Evolutionary conservation across 495 filamentous ascomycete genomes (phyloP).

Genomic region (Penicillium atrosanguineum): DNA sequence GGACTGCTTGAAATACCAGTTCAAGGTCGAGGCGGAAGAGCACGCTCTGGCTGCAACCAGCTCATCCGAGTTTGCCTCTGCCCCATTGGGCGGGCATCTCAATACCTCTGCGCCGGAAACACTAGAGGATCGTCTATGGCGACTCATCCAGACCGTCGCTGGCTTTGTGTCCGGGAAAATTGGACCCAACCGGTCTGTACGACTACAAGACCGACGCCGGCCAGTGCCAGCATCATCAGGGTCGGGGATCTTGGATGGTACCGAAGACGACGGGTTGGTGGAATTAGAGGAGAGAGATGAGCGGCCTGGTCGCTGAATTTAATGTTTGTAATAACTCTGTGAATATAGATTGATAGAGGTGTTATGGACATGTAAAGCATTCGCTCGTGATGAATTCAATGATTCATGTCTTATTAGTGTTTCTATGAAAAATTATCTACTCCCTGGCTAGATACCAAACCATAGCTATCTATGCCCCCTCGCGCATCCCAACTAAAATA

Average conservation of each 20-base stretch:
- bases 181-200: slow-evolving; percentile 14
- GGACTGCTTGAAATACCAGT: slow-evolving; percentile 96
- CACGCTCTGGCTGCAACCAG: slow-evolving; percentile 52
- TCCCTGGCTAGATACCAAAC: background rate
- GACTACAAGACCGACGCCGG: slow-evolving; percentile 47
- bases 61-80: slow-evolving; percentile 39
- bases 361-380: slow-evolving; percentile 9
- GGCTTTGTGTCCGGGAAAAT: slow-evolving; percentile 20
- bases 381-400: background rate
- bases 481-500: slow-evolving; percentile 83
- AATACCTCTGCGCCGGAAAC: slow-evolving; percentile 24
- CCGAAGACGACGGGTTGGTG: slow-evolving; percentile 61
- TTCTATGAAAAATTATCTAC: background rate
- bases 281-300: slow-evolving; percentile 57
- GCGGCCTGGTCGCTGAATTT: slow-evolving; percentile 6
- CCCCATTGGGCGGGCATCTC: slow-evolving; percentile 32
- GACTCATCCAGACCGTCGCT: slow-evolving; percentile 53
- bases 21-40: slow-evolving; percentile 91
- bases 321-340: slow-evolving; percentile 6
- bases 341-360: slow-evolving; percentile 15
- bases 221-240: slow-evolving; percentile 38
- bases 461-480: slow-evolving; percentile 42
- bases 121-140: slow-evolving; percentile 69
- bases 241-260: slow-evolving; percentile 61
- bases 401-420: background rate